phyloP scores from a whole-genome alignment of 2,329 filamentous ascomycete genomes.

The Hypoxylon sp. region DNA sequence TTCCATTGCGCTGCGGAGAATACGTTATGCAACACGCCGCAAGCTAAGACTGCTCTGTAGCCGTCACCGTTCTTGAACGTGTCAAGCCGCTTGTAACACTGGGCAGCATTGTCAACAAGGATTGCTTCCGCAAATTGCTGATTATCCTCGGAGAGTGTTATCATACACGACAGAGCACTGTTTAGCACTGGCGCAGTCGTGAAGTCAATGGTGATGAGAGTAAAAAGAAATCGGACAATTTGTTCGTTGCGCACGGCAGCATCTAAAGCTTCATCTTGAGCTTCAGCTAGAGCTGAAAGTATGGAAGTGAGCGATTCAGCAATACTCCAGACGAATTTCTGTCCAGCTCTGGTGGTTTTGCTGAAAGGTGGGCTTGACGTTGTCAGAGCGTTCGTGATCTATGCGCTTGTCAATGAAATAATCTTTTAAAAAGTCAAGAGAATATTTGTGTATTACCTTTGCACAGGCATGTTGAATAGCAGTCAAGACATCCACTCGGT shows the following conservation, averaged over 20 bases:
- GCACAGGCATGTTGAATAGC: slow-evolving; percentile 71
- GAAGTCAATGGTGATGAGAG: slow-evolving; percentile 61
- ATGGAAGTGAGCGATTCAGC: slow-evolving; percentile 68
- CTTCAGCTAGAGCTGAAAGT: slow-evolving; percentile 68
- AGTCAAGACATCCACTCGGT: slow-evolving; percentile 72
- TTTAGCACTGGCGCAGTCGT: slow-evolving; percentile 62
- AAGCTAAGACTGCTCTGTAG: slow-evolving; percentile 69
- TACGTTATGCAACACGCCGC: slow-evolving; percentile 74
- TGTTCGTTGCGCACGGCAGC: slow-evolving; percentile 65
- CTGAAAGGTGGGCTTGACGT: slow-evolving; percentile 60
- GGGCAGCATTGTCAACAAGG: slow-evolving; percentile 63
- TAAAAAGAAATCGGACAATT: slow-evolving; percentile 69
- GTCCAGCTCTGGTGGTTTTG: slow-evolving; percentile 68
- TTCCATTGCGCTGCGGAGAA: slow-evolving; percentile 69
- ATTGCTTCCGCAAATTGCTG: slow-evolving; percentile 66
- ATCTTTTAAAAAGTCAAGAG: not conserved
- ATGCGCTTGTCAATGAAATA: slow-evolving; percentile 20
- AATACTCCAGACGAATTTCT: slow-evolving; percentile 68
- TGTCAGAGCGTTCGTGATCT: slow-evolving; percentile 63
- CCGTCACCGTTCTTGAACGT: slow-evolving; percentile 64
- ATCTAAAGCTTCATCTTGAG: slow-evolving; percentile 72
- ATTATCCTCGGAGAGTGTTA: slow-evolving; percentile 74
- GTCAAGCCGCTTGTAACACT: slow-evolving; percentile 66
- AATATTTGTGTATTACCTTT: slow-evolving; percentile 60
- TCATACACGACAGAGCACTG: slow-evolving; percentile 69